Conservation (phyloP, 2,329 filamentous ascomycete genomes). For the Magnaporthales sp. region DNA sequence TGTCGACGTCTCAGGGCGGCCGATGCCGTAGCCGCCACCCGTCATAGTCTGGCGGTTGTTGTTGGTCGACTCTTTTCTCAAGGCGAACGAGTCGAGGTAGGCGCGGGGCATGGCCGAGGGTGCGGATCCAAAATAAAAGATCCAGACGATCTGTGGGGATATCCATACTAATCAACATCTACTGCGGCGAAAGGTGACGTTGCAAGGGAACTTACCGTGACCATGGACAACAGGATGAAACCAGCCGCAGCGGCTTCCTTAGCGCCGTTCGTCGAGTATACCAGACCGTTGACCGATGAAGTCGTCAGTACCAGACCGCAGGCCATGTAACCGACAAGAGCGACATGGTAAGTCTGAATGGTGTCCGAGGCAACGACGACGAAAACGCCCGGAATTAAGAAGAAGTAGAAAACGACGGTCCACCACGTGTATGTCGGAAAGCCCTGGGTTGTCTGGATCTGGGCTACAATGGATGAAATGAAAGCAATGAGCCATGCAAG, state of each 20-base stretch:
- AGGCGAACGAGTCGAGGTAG: constrained; percentile 91
- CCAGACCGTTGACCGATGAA: constrained; percentile 75
- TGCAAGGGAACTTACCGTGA: constrained; percentile 56
- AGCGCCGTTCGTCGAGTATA: constrained; percentile 66
- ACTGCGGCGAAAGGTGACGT: neutral
- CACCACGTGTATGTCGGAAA: constrained; percentile 94
- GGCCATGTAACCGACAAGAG: constrained; percentile 78
- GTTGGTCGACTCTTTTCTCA: constrained; percentile 72
- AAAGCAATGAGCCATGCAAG: constrained; percentile 94
- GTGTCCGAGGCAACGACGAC: constrained; percentile 79
- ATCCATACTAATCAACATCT: constrained; percentile 5
- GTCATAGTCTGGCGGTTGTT: constrained; percentile 63
- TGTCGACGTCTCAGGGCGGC: constrained; percentile 75
- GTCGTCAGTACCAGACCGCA: constrained; percentile 79
- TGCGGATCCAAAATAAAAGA: constrained; percentile 95
- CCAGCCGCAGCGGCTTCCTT: constrained; percentile 84
- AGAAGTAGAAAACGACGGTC: constrained; percentile 77
- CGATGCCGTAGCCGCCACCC: constrained; percentile 55
- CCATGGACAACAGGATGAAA: constrained; percentile 89
- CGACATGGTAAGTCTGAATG: constrained; percentile 82
- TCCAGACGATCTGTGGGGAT: constrained; percentile 74
- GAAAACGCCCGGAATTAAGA: constrained; percentile 70
- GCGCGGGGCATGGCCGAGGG: constrained; percentile 78
- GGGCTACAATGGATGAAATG: constrained; percentile 71
- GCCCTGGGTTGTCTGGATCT: constrained; percentile 34